A percentile compares a stretch with the other conserved stretches of the same genome.
These are phyloP conservation scores for Globisporangium spinosum DNA, from an alignment of 352 stramenopile species.

Conservation along the genomic window DNA sequence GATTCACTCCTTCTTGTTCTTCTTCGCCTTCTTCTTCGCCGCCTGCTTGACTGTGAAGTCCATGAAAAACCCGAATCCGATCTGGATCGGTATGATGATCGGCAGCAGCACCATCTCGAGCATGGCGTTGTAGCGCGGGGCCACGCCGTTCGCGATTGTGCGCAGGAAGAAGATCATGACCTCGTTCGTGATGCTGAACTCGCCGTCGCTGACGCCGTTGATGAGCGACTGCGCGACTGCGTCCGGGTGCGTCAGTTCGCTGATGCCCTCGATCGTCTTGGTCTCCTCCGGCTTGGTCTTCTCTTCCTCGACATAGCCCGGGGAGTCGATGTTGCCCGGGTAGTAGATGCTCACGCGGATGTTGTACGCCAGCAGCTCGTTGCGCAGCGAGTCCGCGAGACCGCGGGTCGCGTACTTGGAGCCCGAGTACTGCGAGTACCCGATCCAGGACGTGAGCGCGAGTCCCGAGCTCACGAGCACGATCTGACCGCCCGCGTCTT, in stretches of 20 bases:
- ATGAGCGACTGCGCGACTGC: conserved; percentile 65
- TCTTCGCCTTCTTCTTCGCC: conserved; percentile 47
- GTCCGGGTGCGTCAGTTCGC: conserved; percentile 45
- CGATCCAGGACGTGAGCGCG: conserved; percentile 76
- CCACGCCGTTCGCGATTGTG: conserved; percentile 69
- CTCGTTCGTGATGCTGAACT: conserved; percentile 84
- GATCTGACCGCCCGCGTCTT: conserved; percentile 54
- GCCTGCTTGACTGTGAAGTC: conserved; percentile 66
- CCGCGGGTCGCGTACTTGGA: conserved; percentile 84
- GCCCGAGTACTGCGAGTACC: conserved; percentile 74
- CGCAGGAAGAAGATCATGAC: conserved; percentile 69
- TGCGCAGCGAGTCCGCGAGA: conserved; percentile 71
- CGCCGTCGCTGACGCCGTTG: conserved; percentile 52
- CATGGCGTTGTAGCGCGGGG: conserved; percentile 64
- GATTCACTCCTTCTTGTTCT: conserved; percentile 52
- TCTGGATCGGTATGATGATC: conserved; percentile 58
- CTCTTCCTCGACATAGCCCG: conserved; percentile 72
- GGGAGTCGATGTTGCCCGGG: conserved; percentile 82
- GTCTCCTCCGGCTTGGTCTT: conserved; percentile 69
- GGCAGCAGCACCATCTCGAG: conserved; percentile 70
- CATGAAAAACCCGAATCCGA: conserved; percentile 80
- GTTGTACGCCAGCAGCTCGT: conserved; percentile 69
- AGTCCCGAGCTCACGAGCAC: conserved; percentile 71
- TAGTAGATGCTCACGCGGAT: conserved; percentile 78
- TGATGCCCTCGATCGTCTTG: conserved; percentile 69